A percentile compares a stretch with the other conserved stretches of the same genome.
phyloP scores from a whole-genome alignment of 2,329 filamentous ascomycete genomes.

The Fusarium buharicum region DNA sequence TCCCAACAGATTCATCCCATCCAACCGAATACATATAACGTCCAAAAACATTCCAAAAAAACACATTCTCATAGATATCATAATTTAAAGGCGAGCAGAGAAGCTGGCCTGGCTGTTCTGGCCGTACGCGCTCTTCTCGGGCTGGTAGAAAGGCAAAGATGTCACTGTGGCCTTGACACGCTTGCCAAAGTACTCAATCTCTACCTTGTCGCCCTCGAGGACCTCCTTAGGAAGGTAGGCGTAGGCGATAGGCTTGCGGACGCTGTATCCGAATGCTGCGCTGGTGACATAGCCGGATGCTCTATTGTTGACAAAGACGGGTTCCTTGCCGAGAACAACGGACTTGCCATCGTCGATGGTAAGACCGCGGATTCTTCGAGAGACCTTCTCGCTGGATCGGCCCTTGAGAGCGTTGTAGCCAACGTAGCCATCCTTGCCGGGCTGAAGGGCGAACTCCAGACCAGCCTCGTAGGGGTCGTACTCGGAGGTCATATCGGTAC shows the following conservation, averaged over 20 bases:
- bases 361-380: conserved; percentile 58
- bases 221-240: conserved; percentile 64
- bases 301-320: conserved; percentile 61
- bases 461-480: conserved; percentile 70
- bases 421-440: conserved; percentile 60
- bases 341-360: conserved; percentile 66
- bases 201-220: conserved; percentile 60
- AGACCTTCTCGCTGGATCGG: conserved; percentile 50
- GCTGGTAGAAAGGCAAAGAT: conserved; percentile 54
- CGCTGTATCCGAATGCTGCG: conserved; percentile 68
- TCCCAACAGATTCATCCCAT: neutral
- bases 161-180: conserved; percentile 64
- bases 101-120: conserved; percentile 10
- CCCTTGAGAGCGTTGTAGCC: conserved; percentile 61
- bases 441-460: conserved; percentile 60
- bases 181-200: conserved; percentile 70
- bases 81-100: conserved; percentile 29
- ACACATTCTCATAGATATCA: conserved; percentile 12
- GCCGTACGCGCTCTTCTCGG: conserved; percentile 31
- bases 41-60: neutral
- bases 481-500: conserved; percentile 68
- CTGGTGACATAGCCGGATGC: conserved; percentile 68
- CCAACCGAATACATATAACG: neutral
- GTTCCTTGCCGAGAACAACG: conserved; percentile 70
- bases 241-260: conserved; percentile 68